Base-by-base conservation (phyloP, 2,329 filamentous ascomycete species). In the Karstenula rhodostoma region DNA sequence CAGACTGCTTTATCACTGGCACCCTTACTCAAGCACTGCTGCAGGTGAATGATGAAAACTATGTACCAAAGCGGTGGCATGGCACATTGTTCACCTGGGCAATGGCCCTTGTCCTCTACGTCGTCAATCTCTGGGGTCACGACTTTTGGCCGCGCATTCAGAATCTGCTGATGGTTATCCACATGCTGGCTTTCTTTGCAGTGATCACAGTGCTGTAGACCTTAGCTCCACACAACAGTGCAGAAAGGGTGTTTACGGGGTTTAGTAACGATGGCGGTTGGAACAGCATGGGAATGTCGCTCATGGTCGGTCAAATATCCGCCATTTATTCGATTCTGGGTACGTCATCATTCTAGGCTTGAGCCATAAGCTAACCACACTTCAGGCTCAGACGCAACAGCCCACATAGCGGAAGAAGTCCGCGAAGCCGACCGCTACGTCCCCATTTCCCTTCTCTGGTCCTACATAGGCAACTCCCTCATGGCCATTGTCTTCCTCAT, bases 21-120 rank as follows among this genome's bases (percentile, higher is more conserved):
- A 83, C 79, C 0, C 67, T 84, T 44, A 82, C 84, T 40, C 81
- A 84, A 58, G 75, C 78, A 2, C 73, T 67, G 4, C 71, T 81
- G 12, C 78, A 82, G 23, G 73, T 77, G 53, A 75, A 82, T 61
- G 79, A 80, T 40, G 78, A 78, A 0, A 68, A 74, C 9, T 85
- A 83, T 58, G 61, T 64, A 0, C 73, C 77, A 0, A 74, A 77
- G 6, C 76, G 74, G 44, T 85, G 82, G 82, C 82, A 85, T 42
- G 81, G 79, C 13, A 84, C 81, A 0, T 71, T 85, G 1, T 79
- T 84, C 57, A 79, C 82, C 7, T 81, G 83, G 58, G 80, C 80
- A 0, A 77, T 83, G 51, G 78, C 80, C 19, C 54, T 80, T 3
- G 61, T 83, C 3, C 79, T 80, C 29, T 79, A 79, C 66, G 59